These are phyloP conservation scores for Larix kaempferi DNA, from an alignment of 75 land plant species.

Conservation along the genomic window DNA sequence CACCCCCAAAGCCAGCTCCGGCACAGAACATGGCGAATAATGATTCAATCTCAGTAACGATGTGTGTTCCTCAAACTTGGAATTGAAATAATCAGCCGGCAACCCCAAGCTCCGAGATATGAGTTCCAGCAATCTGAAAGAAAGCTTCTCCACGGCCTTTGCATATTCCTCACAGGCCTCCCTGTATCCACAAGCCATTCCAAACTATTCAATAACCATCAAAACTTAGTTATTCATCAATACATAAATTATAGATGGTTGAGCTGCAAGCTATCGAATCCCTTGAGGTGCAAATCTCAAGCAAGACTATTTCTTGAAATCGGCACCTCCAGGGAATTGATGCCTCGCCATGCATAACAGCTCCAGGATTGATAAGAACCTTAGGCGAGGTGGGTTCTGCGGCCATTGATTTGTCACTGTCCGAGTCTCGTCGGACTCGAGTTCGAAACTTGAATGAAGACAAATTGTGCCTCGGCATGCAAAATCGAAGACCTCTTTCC, in stretches of 20 bases:
- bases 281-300: too few species aligned
- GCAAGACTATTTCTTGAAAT: too few species aligned
- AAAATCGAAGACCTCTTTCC: conserved; percentile 92
- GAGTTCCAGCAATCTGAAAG: conserved; percentile 56
- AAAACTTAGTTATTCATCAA: too few species aligned
- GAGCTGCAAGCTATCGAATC: too few species aligned
- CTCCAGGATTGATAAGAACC: too few species aligned
- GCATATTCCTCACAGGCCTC: conserved; percentile 58
- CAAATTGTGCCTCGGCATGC: conserved; percentile 11
- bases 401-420: conserved; percentile 66
- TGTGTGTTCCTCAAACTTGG: conserved; percentile 45
- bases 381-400: conserved; percentile 5
- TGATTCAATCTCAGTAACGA: conserved; percentile 60
- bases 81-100: conserved; percentile 30
- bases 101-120: conserved; percentile 58
- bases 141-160: conserved; percentile 43
- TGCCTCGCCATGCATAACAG: too few species aligned
- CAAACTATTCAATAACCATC: not conserved
- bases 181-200: not conserved
- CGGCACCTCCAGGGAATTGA: too few species aligned
- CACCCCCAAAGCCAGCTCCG: conserved; percentile 72
- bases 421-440: conserved; percentile 11
- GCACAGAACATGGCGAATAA: conserved; percentile 75
- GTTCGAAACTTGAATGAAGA: conserved; percentile 24
- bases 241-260: too few species aligned